Evolutionary conservation across 176 grass and related monocot species (phyloP).

Genomic region (Raddia distichophylla): DNA sequence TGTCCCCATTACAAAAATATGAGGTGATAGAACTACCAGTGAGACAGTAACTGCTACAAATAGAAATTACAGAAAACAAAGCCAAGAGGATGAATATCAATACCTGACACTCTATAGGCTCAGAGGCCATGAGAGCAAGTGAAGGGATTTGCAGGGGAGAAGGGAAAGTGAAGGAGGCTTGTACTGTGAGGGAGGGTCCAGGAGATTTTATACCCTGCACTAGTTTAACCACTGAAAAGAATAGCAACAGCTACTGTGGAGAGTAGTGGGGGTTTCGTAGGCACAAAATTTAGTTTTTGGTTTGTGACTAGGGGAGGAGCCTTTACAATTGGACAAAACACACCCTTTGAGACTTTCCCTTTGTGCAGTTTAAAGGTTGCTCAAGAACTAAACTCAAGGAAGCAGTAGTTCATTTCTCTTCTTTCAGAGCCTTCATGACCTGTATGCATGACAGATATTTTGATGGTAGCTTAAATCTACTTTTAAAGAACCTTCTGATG

Average conservation of each 20-base stretch:
- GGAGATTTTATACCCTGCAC: conserved; percentile 47
- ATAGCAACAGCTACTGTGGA: conserved; percentile 9
- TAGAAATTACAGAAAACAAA: background rate
- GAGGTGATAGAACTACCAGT: background rate
- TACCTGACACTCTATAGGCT: too few relatives aligned
- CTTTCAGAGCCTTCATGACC: conserved; percentile 51
- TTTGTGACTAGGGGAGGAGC: conserved; percentile 29
- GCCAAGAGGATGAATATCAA: background rate
- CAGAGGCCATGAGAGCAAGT: too few relatives aligned
- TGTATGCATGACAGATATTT: conserved; percentile 40
- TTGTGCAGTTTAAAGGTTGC: conserved; percentile 37
- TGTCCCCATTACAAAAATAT: conserved; percentile 79
- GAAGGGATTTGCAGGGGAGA: too few relatives aligned
- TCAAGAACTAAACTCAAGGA: conserved; percentile 37
- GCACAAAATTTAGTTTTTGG: conserved; percentile 20
- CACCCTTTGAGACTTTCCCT: conserved; percentile 35
- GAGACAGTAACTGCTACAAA: background rate
- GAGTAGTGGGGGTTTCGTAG: conserved; percentile 35
- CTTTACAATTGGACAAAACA: conserved; percentile 50
- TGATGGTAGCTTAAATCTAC: conserved; percentile 42
- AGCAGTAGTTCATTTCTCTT: conserved; percentile 36
- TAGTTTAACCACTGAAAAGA: conserved; percentile 45
- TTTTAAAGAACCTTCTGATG: conserved; percentile 26
- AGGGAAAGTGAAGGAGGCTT: too few relatives aligned
- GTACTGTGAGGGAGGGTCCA: too few relatives aligned